Base-by-base conservation (phyloP, 2,329 filamentous ascomycete genomes). In the Orbilia blumenaviensis region DNA sequence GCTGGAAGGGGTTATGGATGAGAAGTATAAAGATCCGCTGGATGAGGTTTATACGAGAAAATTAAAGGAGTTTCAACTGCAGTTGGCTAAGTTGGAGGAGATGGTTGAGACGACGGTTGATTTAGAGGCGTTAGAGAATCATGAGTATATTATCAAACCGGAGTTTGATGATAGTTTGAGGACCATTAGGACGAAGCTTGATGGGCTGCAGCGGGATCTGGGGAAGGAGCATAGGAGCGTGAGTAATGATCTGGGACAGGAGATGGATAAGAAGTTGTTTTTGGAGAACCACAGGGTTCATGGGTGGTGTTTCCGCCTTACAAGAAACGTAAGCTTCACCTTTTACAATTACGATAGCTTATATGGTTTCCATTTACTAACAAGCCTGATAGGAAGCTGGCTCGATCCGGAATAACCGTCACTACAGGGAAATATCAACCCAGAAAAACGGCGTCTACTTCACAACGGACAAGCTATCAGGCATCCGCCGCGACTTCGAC, bases 401-500 rank as follows among this genome's bases (percentile, higher is more conserved):
- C 14, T 96, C 92, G 80, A 99, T 99, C 80, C 91, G 95, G 77
- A 96, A 96, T 83, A 96, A 95, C 81, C 90, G 89, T 73, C 87
- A 89, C 58, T 99, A 98, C 80, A 91, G 94, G 80, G 95, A 99
- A 83, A 96, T 93, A 82, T 96, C 94, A 0, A 99, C 96, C 0
- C 95, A 98, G 84, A 99, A 99, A 87, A 99, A 97, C 82, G 95
- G 95, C 46, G 95, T 98, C 66, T 99, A 95, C 84, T 99, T 99
- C 83, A 98, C 95, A 0, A 99, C 95, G 2, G 89, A 89, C 64
- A 89, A 87, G 32, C 86, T 99, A 80, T 91, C 93, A 81, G 87
- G 89, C 25, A 88, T 94, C 80, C 91, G 95, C 32, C 89, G 94
- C 63, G 94, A 99, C 80, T 93, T 96, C 79, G 94, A 99, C 81